phyloP scores from a whole-genome alignment of 1,139 yeast species.

The Kodamaea plutei region DNA sequence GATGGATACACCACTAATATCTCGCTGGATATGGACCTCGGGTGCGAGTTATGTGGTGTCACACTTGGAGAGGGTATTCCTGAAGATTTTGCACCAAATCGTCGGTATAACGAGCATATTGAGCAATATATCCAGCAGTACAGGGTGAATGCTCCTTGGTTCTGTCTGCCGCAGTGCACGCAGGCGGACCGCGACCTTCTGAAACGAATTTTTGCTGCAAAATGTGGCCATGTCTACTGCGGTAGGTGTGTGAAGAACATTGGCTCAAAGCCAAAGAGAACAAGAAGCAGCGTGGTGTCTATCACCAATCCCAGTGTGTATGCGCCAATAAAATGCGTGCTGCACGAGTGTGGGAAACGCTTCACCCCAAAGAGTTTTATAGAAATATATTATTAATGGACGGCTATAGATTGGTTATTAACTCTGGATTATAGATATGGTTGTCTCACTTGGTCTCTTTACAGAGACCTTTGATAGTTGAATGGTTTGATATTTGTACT shows the following conservation, averaged over 20 bases:
- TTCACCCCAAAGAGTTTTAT: conserved; percentile 34
- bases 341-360: conserved; percentile 32
- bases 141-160: conserved; percentile 60
- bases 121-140: conserved; percentile 27
- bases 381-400: conserved; percentile 26
- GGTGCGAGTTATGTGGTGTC: conserved; percentile 70
- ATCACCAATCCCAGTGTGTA: conserved; percentile 44
- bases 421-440: no score
- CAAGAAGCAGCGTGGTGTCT: conserved; percentile 14
- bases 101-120: conserved; percentile 24
- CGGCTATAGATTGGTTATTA: no score
- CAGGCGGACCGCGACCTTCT: conserved; percentile 59
- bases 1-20: conserved; percentile 36
- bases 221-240: conserved; percentile 85
- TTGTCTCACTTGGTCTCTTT: no score
- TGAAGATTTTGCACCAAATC: conserved; percentile 36
- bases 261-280: conserved; percentile 33
- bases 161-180: conserved; percentile 46
- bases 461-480: no score
- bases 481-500: no score
- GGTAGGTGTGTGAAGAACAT: conserved; percentile 75
- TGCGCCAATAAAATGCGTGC: conserved; percentile 50
- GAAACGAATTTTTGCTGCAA: conserved; percentile 61
- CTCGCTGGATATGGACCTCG: conserved; percentile 25
- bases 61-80: conserved; percentile 72